Conservation (phyloP, 208 protist species). For the Leishmania tarentolae region DNA sequence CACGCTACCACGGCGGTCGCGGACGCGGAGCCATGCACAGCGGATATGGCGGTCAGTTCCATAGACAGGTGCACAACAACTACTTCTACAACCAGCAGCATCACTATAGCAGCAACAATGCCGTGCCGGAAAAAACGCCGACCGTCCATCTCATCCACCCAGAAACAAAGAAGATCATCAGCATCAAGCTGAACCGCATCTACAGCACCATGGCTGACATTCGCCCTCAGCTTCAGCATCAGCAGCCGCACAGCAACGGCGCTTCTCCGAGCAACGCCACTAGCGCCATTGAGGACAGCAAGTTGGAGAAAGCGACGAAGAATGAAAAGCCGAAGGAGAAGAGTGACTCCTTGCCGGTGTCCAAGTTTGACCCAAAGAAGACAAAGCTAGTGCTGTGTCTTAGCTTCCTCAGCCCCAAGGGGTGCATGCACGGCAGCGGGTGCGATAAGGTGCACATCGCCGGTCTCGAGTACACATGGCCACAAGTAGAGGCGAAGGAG, state of each 20-base stretch:
- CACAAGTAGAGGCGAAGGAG: conserved; percentile 45
- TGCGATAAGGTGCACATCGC: conserved; percentile 83
- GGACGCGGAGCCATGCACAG: conserved; percentile 27
- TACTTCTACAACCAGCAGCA: conserved; percentile 55
- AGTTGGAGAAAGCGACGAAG: conserved; percentile 7
- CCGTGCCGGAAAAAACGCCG: conserved; percentile 70
- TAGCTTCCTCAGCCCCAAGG: conserved; percentile 48
- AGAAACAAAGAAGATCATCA: conserved; percentile 41
- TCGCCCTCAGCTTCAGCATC: conserved; percentile 37
- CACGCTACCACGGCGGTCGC: conserved; percentile 19
- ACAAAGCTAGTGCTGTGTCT: conserved; percentile 56
- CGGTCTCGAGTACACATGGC: conserved; percentile 76
- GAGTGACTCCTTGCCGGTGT: conserved; percentile 9
- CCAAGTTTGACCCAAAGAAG: conserved; percentile 29
- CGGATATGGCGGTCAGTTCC: conserved; percentile 22
- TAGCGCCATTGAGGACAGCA: conserved; percentile 17
- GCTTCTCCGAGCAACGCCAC: conserved; percentile 20
- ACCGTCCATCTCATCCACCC: conserved; percentile 56
- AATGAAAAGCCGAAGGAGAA: conserved; percentile 26
- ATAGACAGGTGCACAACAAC: conserved; percentile 48
- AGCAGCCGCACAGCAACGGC: conserved; percentile 8
- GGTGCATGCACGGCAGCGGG: conserved; percentile 59
- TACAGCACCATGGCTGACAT: conserved; percentile 60
- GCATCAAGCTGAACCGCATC: conserved; percentile 72
- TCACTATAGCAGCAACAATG: conserved; percentile 67